Evolutionary conservation across 2,329 filamentous ascomycete species (phyloP).

Genomic region (Colletotrichum viniferum): DNA sequence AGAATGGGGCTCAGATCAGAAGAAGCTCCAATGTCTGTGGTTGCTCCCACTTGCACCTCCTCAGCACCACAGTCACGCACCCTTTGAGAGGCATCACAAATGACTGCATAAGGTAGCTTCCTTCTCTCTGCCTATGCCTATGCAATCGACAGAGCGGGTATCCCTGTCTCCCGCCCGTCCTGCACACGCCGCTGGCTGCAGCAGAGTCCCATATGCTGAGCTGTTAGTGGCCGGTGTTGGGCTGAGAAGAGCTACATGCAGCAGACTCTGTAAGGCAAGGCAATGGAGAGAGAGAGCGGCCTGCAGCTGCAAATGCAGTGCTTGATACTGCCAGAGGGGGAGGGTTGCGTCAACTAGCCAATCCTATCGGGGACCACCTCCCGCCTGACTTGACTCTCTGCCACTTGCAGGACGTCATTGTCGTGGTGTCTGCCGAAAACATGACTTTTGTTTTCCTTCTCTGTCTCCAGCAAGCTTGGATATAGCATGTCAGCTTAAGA

Average conservation of each 20-base stretch:
- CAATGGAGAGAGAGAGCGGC: not conserved
- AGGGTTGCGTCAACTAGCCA: constrained; percentile 14
- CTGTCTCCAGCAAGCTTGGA: not conserved
- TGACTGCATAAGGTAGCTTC: not conserved
- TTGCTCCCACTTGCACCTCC: not conserved
- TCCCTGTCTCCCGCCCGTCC: constrained; percentile 16
- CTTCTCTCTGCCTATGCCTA: not conserved
- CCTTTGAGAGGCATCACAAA: not conserved
- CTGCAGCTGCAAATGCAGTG: constrained; percentile 17
- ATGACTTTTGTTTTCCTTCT: not conserved
- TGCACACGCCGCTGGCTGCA: constrained; percentile 9
- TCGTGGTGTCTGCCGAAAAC: not conserved
- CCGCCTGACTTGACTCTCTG: constrained; percentile 20
- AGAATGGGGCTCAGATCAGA: not conserved
- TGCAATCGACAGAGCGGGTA: constrained; percentile 7
- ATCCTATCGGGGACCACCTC: not conserved
- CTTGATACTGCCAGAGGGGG: not conserved
- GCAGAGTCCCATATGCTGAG: not conserved
- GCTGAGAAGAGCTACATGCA: constrained; percentile 13
- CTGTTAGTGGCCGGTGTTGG: constrained; percentile 11
- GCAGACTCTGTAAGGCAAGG: not conserved
- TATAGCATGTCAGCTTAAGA: not conserved
- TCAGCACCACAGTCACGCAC: not conserved
- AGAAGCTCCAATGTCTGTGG: not conserved
- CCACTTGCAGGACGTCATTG: constrained; percentile 21